Conservation (phyloP, 495 filamentous ascomycete genomes). For the Aspergillus bridgeri region DNA sequence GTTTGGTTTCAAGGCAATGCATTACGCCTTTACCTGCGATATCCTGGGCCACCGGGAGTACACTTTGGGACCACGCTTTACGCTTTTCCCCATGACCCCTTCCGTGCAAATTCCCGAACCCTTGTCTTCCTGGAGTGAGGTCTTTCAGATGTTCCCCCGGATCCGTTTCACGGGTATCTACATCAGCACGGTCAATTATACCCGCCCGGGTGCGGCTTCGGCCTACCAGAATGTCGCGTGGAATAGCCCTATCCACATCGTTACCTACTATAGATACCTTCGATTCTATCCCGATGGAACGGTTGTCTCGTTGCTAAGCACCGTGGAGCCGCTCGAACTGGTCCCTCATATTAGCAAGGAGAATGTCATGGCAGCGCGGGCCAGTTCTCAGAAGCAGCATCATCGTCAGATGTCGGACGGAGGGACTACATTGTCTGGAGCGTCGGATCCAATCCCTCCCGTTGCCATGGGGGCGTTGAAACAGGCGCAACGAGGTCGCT, state of each 20-base stretch:
- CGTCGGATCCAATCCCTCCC: conserved; percentile 35
- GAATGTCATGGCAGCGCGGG: conserved; percentile 37
- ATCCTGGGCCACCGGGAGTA: conserved; percentile 59
- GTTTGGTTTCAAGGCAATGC: conserved; percentile 80
- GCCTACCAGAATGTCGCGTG: conserved; percentile 55
- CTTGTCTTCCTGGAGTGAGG: conserved; percentile 47
- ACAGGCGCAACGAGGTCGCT: conserved; percentile 57
- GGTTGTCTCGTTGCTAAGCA: conserved; percentile 71
- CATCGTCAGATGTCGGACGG: conserved; percentile 34
- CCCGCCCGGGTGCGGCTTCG: conserved; percentile 68
- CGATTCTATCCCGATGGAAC: conserved; percentile 92
- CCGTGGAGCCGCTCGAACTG: conserved; percentile 77
- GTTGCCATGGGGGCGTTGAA: conserved; percentile 49
- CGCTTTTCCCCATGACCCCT: conserved; percentile 35
- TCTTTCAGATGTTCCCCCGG: conserved; percentile 79
- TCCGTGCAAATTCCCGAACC: conserved; percentile 36
- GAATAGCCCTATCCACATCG: conserved; percentile 87
- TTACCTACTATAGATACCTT: conserved; percentile 96
- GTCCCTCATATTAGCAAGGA: conserved; percentile 66
- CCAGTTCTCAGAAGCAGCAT: conserved; percentile 26
- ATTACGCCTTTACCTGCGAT: conserved; percentile 68
- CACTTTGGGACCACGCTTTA: conserved; percentile 33
- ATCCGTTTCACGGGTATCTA: conserved; percentile 93
- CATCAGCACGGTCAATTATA: conserved; percentile 95
- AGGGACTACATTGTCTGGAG: conserved; percentile 35